Evolutionary conservation across 805 yeast species (phyloP), one percentile per base, ranked within the genome.

Genomic region (Pachysolen tannophilus): DNA sequence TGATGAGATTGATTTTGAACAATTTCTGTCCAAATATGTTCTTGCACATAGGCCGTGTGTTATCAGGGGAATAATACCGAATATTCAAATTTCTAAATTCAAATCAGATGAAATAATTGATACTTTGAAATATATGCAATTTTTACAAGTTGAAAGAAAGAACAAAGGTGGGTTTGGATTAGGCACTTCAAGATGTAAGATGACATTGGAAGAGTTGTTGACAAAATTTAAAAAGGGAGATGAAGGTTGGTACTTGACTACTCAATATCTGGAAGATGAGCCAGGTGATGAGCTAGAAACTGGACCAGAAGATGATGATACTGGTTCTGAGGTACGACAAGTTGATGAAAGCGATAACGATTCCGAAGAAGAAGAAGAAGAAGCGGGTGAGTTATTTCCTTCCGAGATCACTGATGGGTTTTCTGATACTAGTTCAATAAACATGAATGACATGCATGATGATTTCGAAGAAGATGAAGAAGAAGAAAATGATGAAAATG

Each of bases 161-260:
- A 51, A 54, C 10, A 54, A 63, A 28, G 77, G 77, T 32, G 88
- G 88, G 2, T 82, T 72, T 55, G 90, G 90, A 1, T 69, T 78
- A 30, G 86, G 86, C 1, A 61, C 62, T 15, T 59, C 61, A 37
- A 58, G 87, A 42, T 52, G 65, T 11, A 63, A 64, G 36, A 65
- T 78, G 73, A 52, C 58, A 3, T 62, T 81, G 40, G 47, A 48
- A 0, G 73, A 75, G 14, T 64, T 82, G 31, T 51, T 78, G 34
- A 48, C 53, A 1, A 60, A 55, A 40, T 45, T 78, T 19, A 37
- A 50, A 20, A 30, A 45, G 3, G 76, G 72, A 1, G 72, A 70
- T 13, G 65, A 55, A 20, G 53, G 61, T 0, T 63, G 69, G 38
- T 81, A 82, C 43, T 58, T 81, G 50, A 82, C 88, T 1, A 82